Base-by-base conservation (phyloP, 768 basidiomycete genomes). In the Leccinellum luteum region DNA sequence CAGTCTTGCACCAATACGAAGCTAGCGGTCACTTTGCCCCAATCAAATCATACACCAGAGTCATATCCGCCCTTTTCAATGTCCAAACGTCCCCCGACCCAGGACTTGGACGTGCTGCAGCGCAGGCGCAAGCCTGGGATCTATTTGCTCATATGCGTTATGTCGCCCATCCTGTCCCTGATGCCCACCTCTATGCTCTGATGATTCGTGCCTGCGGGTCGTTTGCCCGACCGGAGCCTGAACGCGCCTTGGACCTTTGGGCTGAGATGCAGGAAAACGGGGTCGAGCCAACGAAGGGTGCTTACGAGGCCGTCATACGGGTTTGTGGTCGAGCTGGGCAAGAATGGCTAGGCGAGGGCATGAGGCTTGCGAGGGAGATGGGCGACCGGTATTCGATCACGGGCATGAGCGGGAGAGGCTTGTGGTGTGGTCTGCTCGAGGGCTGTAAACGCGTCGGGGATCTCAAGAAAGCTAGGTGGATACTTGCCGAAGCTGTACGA, bases 91-190 rank as follows among this genome's bases (percentile, higher is more conserved):
- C 59, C 17, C 60, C 61, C 17, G 48, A 59, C 7, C 25, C 61
- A 25, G 38, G 56, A 23, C 58, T 79, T 1, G 70, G 70, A 31
- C 60, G 77, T 28, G 75, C 82, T 4, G 64, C 79, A 1, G 83
- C 82, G 2, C 82, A 81, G 31, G 89, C 90, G 0, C 87, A 92
- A 59, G 95, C 91, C 3, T 97, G 93, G 92, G 92, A 98, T 67
- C 81, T 98, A 41, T 98, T 92, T 71, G 78, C 90, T 2, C 96
- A 99, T 72, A 95, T 97, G 91, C 91, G 96, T 48, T 94, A 97
- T 59, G 90, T 92, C 14, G 92, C 96, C 1, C 94, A 98, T 69
- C 86, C 93, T 1, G 75, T 76, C 4, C 94, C 95, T 0, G 85
- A 89, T 60, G 77, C 77, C 14, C 71, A 79, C 23, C 76, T 95